Evolutionary conservation across 768 basidiomycete species (phyloP).

Genomic region (Holtermanniella nyarrowii): DNA sequence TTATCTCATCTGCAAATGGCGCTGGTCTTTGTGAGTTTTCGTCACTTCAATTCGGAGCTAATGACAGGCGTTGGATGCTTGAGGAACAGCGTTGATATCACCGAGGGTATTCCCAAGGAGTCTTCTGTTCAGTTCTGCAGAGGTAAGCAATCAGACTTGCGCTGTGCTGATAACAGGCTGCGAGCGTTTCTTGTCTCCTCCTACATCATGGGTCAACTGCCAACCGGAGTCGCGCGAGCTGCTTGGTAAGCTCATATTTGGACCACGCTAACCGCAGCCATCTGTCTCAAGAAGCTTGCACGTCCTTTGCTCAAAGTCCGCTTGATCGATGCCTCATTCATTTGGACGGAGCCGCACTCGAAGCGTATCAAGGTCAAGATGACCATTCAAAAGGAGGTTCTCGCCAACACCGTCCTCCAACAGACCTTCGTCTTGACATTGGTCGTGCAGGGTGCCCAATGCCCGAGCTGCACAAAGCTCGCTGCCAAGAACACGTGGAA

Average conservation of each 20-base stretch:
- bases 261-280: slow-evolving; percentile 45
- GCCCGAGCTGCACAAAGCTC: slow-evolving; percentile 81
- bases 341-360: slow-evolving; percentile 99
- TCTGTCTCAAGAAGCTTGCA: slow-evolving; percentile 79
- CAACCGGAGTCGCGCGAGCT: slow-evolving; percentile 86
- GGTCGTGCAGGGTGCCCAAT: slow-evolving; percentile 80
- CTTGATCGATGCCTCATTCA: slow-evolving; percentile 94
- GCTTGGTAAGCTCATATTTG: slow-evolving; percentile 42
- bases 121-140: slow-evolving; percentile 86
- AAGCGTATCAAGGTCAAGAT: slow-evolving; percentile 84
- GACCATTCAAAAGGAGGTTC: slow-evolving; percentile 97
- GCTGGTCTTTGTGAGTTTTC: slow-evolving; percentile 34
- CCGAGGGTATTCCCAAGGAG: slow-evolving; percentile 84
- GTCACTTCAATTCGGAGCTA: slow-evolving; percentile 7
- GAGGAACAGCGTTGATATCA: slow-evolving; percentile 74
- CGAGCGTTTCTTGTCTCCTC: slow-evolving; percentile 88
- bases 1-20: slow-evolving; percentile 35
- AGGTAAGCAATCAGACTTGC: slow-evolving; percentile 32
- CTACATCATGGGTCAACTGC: slow-evolving; percentile 71
- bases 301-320: slow-evolving; percentile 70
- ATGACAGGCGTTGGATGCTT: slow-evolving; percentile 38
- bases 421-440: slow-evolving; percentile 97
- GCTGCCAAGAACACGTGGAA: slow-evolving; percentile 99
- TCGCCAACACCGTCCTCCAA: slow-evolving; percentile 88
- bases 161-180: slow-evolving; percentile 48